These are phyloP conservation scores for Umbelopsis sp. DNA, from an alignment of 371 early-diverging fungal species.

Conservation along the genomic window DNA sequence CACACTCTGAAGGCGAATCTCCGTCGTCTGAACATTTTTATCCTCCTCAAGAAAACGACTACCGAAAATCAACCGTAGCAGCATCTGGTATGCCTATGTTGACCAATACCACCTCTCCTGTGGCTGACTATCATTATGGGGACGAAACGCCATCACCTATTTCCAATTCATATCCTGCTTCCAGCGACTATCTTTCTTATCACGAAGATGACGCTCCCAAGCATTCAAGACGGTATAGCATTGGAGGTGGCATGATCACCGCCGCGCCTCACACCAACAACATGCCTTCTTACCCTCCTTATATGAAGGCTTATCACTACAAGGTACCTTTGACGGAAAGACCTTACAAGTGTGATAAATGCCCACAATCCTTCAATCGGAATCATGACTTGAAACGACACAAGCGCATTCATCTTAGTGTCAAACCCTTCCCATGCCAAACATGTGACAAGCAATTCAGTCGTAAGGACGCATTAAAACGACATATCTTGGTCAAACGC, in stretches of 20 bases:
- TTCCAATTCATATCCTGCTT: conserved; percentile 12
- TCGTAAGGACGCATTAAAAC: conserved; percentile 21
- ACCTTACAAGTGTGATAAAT: conserved; percentile 21
- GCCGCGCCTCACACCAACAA: background rate
- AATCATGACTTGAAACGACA: conserved; percentile 27
- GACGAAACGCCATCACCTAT: conserved; percentile 10
- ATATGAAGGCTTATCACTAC: conserved; percentile 17
- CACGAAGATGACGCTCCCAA: conserved; percentile 10
- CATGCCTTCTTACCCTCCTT: conserved; percentile 8
- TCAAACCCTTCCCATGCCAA: conserved; percentile 28
- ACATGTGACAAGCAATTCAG: conserved; percentile 23
- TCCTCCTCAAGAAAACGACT: background rate
- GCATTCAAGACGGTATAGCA: conserved; percentile 13
- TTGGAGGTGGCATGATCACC: conserved; percentile 11
- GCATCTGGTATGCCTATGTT: conserved; percentile 17
- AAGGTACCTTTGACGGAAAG: conserved; percentile 21
- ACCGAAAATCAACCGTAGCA: background rate
- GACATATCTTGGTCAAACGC: conserved; percentile 20
- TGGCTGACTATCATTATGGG: background rate
- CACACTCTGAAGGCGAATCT: background rate
- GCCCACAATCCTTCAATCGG: conserved; percentile 25
- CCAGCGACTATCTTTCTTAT: conserved; percentile 1
- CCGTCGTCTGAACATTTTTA: background rate
- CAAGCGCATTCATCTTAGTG: conserved; percentile 23
- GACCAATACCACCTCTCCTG: background rate